Evolutionary conservation across 208 protist genomes (phyloP).

Genomic region (Trypanosomatidae sp.): DNA sequence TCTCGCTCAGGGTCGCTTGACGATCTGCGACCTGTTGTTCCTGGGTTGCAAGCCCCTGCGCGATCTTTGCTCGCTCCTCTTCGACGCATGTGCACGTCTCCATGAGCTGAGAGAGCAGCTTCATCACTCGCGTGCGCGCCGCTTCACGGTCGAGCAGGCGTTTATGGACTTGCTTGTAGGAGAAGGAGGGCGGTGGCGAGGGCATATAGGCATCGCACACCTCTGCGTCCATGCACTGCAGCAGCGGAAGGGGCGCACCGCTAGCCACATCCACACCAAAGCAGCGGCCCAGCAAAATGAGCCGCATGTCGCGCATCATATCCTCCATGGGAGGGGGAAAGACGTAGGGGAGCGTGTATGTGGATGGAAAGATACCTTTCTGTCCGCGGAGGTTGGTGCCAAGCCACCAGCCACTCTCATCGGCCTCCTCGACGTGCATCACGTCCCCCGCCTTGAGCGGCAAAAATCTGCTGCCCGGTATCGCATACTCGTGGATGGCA

Average conservation of each 20-base stretch:
- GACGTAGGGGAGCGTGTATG: constrained; percentile 48
- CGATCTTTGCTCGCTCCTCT: background rate
- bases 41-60: background rate
- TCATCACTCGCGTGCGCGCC: constrained; percentile 15
- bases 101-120: constrained; percentile 7
- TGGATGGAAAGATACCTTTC: constrained; percentile 75
- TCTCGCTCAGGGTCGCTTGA: background rate
- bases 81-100: background rate
- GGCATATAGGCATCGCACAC: background rate
- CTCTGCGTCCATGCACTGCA: background rate
- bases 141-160: constrained; percentile 32
- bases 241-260: constrained; percentile 18
- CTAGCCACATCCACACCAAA: constrained; percentile 38
- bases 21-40: background rate
- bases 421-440: constrained; percentile 54
- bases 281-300: constrained; percentile 25
- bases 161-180: constrained; percentile 23
- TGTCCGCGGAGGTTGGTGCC: constrained; percentile 43
- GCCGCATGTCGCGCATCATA: constrained; percentile 27
- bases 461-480: constrained; percentile 46
- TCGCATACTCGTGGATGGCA: constrained; percentile 59
- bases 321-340: constrained; percentile 34
- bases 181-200: background rate
- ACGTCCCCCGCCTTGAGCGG: constrained; percentile 49
- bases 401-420: constrained; percentile 78